These are phyloP conservation scores for Lolium rigidum DNA, from an alignment of 176 grass and related monocot species.

Conservation along the genomic window DNA sequence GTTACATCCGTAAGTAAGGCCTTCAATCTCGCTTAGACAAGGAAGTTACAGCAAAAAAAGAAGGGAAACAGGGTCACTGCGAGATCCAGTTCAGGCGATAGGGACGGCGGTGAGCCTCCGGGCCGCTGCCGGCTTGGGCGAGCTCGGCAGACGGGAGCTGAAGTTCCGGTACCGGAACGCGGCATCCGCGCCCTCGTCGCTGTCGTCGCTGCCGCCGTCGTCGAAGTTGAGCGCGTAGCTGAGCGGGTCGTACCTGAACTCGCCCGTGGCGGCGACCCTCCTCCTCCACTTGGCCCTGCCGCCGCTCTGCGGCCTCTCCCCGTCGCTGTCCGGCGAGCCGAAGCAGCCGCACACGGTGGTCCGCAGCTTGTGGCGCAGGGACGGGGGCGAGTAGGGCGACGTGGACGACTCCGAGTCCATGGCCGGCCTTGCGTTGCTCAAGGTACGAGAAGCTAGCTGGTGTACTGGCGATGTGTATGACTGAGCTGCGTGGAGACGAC, in stretches of 20 bases:
- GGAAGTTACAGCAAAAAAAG: neutral
- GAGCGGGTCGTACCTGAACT: constrained; percentile 83
- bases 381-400: constrained; percentile 33
- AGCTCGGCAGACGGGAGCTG: constrained; percentile 51
- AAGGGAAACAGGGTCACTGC: too few relatives aligned
- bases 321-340: constrained; percentile 28
- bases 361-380: constrained; percentile 54
- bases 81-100: constrained; percentile 17
- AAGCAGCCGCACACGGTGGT: constrained; percentile 79
- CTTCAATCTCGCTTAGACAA: neutral
- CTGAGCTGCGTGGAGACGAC: neutral
- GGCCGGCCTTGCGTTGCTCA: too few relatives aligned
- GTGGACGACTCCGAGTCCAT: constrained; percentile 44
- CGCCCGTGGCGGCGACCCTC: constrained; percentile 38
- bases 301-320: neutral
- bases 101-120: constrained; percentile 14
- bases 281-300: constrained; percentile 34
- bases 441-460: too few relatives aligned
- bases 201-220: constrained; percentile 51
- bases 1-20: neutral
- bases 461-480: neutral
- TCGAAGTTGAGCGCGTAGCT: constrained; percentile 97
- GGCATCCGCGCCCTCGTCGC: constrained; percentile 13
- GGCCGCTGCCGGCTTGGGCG: constrained; percentile 11
- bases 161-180: constrained; percentile 64